These are phyloP conservation scores for Aspergillus asperescens DNA, from an alignment of 495 filamentous ascomycete species.

Conservation along the genomic window DNA sequence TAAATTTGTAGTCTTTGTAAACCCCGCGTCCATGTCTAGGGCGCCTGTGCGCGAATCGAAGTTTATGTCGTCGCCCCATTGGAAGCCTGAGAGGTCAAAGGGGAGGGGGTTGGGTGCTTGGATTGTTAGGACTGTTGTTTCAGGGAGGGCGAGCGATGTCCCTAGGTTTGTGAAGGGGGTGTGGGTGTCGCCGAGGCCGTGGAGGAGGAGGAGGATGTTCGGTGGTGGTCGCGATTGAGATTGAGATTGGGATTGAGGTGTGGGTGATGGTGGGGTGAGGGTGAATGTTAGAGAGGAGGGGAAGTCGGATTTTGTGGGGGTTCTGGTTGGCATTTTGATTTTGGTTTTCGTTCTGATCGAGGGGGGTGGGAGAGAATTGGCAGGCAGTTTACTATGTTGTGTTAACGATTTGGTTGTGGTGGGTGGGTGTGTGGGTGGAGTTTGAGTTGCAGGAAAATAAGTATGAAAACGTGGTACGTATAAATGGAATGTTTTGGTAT, in stretches of 20 bases:
- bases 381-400: no score
- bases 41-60: constrained; percentile 57
- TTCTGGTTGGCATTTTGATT: constrained; percentile 33
- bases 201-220: constrained; percentile 80
- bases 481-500: background rate
- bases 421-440: background rate
- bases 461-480: background rate
- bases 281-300: constrained; percentile 41
- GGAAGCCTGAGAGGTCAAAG: constrained; percentile 68
- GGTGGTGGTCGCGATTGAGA: constrained; percentile 24
- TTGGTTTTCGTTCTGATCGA: background rate
- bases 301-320: constrained; percentile 47
- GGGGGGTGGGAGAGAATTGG: no score
- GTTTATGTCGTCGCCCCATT: constrained; percentile 88
- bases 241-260: background rate
- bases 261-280: constrained; percentile 35
- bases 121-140: constrained; percentile 71
- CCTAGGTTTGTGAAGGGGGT: constrained; percentile 66
- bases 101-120: constrained; percentile 71
- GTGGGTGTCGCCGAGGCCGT: constrained; percentile 81
- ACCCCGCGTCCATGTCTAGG: constrained; percentile 77
- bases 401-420: background rate
- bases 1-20: constrained; percentile 47
- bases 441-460: background rate
- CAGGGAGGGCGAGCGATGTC: constrained; percentile 69